Percentiles rank a stretch among this genome's conserved stretches.
phyloP scores from a whole-genome alignment of 768 basidiomycete genomes.

The Tylopilus subfusipes region DNA sequence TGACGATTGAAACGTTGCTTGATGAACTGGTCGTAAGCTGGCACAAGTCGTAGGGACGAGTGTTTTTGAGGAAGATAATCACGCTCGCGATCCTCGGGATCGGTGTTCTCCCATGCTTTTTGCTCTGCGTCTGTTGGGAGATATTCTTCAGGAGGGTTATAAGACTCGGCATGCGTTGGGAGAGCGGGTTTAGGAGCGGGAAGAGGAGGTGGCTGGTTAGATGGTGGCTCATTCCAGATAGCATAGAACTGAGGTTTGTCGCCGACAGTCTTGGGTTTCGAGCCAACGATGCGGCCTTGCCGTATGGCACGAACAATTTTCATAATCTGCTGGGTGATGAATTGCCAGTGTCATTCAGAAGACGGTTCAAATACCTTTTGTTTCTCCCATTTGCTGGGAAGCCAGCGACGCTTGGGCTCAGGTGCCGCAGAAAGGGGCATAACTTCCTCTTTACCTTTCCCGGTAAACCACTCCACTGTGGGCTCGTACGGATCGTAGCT shows the following conservation, averaged over 20 bases:
- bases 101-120: constrained; percentile 75
- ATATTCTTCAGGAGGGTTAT: constrained; percentile 98
- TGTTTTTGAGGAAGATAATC: constrained; percentile 90
- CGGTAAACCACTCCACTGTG: constrained; percentile 95
- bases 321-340: constrained; percentile 68
- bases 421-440: constrained; percentile 92
- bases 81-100: constrained; percentile 85
- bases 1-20: constrained; percentile 92
- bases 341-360: neutral
- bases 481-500: constrained; percentile 91
- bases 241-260: constrained; percentile 71
- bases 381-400: constrained; percentile 99
- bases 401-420: constrained; percentile 94
- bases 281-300: constrained; percentile 88
- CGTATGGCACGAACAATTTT: constrained; percentile 99
- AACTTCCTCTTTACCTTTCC: constrained; percentile 88
- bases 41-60: constrained; percentile 80
- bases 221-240: constrained; percentile 84
- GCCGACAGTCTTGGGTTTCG: constrained; percentile 74
- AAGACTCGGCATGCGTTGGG: constrained; percentile 94
- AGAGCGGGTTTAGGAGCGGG: constrained; percentile 89
- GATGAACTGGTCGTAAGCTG: constrained; percentile 88
- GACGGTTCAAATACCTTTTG: constrained; percentile 66
- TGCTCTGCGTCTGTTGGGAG: constrained; percentile 81
- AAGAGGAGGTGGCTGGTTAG: constrained; percentile 77